phyloP scores from a whole-genome alignment of 768 basidiomycete genomes.

The Agaricus blazei region DNA sequence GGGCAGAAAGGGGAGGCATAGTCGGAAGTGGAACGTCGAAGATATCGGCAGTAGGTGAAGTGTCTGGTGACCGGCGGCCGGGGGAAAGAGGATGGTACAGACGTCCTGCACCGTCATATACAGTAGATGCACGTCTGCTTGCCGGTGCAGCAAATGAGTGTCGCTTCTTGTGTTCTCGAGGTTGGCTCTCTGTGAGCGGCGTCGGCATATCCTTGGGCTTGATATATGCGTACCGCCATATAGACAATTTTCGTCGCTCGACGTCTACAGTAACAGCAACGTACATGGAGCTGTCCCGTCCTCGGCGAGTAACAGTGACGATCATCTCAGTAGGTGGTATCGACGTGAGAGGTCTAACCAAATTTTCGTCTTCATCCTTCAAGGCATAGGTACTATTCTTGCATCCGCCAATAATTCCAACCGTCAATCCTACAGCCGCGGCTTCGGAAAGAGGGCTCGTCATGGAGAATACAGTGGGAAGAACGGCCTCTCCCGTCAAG shows the following conservation, averaged over 20 bases:
- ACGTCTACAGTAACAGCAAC: constrained; percentile 56
- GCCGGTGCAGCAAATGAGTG: constrained; percentile 31
- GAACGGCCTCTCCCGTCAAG: constrained; percentile 55
- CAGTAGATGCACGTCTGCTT: constrained; percentile 34
- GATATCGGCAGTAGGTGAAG: constrained; percentile 28
- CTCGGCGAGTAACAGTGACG: constrained; percentile 39
- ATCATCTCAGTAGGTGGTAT: constrained; percentile 63
- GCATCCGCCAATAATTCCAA: constrained; percentile 50
- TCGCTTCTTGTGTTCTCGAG: constrained; percentile 29
- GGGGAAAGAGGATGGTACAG: constrained; percentile 36
- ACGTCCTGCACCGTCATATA: constrained; percentile 28
- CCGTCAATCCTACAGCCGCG: constrained; percentile 62
- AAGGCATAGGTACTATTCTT: constrained; percentile 29
- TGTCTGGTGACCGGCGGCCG: constrained; percentile 25
- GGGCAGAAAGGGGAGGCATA: constrained; percentile 38
- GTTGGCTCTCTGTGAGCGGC: constrained; percentile 9
- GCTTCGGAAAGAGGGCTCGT: constrained; percentile 75
- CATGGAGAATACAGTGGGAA: constrained; percentile 81
- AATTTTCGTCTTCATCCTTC: constrained; percentile 52
- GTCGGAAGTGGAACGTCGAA: constrained; percentile 23
- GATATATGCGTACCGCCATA: constrained; percentile 73
- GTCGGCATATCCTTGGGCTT: constrained; percentile 42
- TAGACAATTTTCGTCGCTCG: constrained; percentile 45
- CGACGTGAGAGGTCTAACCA: constrained; percentile 43
- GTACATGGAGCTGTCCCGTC: constrained; percentile 34